phyloP scores from a whole-genome alignment of 1,139 yeast species.

The Suhomyces coccinellae region DNA sequence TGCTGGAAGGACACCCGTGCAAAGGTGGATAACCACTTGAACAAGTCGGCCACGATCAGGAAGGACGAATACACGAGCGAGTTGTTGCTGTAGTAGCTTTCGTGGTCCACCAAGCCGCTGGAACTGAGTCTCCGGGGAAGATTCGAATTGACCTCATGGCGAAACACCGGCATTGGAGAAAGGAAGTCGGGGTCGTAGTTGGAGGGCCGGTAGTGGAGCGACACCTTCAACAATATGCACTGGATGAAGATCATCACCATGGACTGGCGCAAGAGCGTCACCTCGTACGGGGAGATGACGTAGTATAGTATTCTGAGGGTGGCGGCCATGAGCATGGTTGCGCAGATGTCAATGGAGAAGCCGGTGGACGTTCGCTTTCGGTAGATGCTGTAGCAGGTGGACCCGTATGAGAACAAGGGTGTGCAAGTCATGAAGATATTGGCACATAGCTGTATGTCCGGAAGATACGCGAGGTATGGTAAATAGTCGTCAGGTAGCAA shows the following conservation, averaged over 20 bases:
- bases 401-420: conserved; percentile 83
- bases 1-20: conserved; percentile 23
- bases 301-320: conserved; percentile 74
- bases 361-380: conserved; percentile 68
- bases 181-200: conserved; percentile 43
- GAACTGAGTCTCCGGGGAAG: conserved; percentile 20
- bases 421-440: conserved; percentile 62
- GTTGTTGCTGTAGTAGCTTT: conserved; percentile 13
- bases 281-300: conserved; percentile 76
- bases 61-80: conserved; percentile 12
- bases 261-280: conserved; percentile 72
- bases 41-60: conserved; percentile 23
- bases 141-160: conserved; percentile 28
- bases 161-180: conserved; percentile 33
- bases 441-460: conserved; percentile 43
- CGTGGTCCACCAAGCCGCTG: conserved; percentile 15
- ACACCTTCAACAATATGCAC: conserved; percentile 57
- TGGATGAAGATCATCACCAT: conserved; percentile 79
- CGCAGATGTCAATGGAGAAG: conserved; percentile 85
- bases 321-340: conserved; percentile 82
- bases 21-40: conserved; percentile 21
- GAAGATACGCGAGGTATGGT: conserved; percentile 41
- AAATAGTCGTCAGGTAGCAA: conserved; percentile 26
- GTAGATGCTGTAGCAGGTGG: conserved; percentile 72
- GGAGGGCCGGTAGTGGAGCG: conserved; percentile 58